Base-by-base conservation (phyloP, 257 asterid species). In the Mitragyna speciosa region DNA sequence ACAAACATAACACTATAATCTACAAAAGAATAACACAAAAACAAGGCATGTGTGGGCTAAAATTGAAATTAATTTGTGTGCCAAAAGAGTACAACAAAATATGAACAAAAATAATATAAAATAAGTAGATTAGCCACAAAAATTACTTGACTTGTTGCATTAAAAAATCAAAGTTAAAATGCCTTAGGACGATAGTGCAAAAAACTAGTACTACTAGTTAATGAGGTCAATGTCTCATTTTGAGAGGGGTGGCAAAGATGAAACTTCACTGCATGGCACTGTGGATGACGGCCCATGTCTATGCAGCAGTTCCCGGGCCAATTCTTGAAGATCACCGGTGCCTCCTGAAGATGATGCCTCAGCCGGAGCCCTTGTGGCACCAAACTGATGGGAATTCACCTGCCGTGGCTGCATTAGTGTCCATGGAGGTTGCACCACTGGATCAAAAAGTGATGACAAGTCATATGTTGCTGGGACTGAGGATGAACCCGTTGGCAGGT, bases 231-330 rank as follows among this genome's bases (percentile, higher is more conserved):
- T 59, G 70, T 31, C 67, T 80, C 83, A 85, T 70, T 82, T 80
- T 58, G 93, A 79, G 64, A 87, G 90, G 16, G 94, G 88, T 65
- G 90, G 90, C 86, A 86, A 80, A 76, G 80, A 66, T 56, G 90
- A 36, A n/a, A 79, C 45, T 74, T 87, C 89, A 39, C 87, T 86
- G 92, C 96, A 92, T 39, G 91, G 81, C 82, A 89, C 78, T 14
- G 89, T 65, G 20, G 90, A 85, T 2, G 90, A 81, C 0, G 91
- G 76, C 12, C 89, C 91, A 54, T 84, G 96, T 69, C 96, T 85
- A 80, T 85, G 90, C 56, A 92, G 85, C 70, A 94, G 94, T 82
- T 92, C 96, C 31, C 91, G 89, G 3, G 96, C 98, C 85, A 94
- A 83, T 76, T 92, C 97, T 59, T 95, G 98, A 70, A 95, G 97